Conservation (phyloP, 345 rosid genomes). For the Sisymbrium altissimum region DNA sequence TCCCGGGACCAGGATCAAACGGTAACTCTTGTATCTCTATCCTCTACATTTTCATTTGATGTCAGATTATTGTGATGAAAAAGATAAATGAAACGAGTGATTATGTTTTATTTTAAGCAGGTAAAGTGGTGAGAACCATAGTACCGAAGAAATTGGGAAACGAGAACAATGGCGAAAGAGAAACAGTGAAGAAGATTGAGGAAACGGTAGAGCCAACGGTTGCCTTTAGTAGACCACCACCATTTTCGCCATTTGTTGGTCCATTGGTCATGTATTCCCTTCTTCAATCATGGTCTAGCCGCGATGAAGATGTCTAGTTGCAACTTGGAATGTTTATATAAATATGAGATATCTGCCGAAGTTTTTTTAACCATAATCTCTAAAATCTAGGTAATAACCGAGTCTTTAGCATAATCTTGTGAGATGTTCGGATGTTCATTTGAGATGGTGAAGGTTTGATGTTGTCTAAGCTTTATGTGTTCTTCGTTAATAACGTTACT, state of each 20-base stretch:
- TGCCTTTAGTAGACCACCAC: constrained; percentile 60
- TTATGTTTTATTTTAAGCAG: neutral
- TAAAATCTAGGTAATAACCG: neutral
- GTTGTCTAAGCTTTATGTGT: neutral
- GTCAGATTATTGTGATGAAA: neutral
- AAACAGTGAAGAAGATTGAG: neutral
- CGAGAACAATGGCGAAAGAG: constrained; percentile 16
- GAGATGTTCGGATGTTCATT: neutral
- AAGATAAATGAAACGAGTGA: constrained; percentile 1
- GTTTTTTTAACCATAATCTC: neutral
- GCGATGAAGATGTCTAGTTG: constrained; percentile 42
- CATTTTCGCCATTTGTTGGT: constrained; percentile 47
- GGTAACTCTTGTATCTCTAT: constrained; percentile 25
- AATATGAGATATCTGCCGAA: neutral
- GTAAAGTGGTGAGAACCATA: constrained; percentile 33
- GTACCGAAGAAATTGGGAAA: constrained; percentile 41
- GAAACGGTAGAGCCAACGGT: constrained; percentile 46
- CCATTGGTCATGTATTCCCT: constrained; percentile 52
- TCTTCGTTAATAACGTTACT: neutral
- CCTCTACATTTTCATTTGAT: neutral
- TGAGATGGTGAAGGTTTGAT: neutral
- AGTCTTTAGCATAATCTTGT: neutral
- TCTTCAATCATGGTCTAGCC: constrained; percentile 46
- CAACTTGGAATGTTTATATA: neutral
- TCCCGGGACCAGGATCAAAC: constrained; percentile 33